Conservation (phyloP, 2,329 filamentous ascomycete species). For the Hymenoscyphus fructigenus region DNA sequence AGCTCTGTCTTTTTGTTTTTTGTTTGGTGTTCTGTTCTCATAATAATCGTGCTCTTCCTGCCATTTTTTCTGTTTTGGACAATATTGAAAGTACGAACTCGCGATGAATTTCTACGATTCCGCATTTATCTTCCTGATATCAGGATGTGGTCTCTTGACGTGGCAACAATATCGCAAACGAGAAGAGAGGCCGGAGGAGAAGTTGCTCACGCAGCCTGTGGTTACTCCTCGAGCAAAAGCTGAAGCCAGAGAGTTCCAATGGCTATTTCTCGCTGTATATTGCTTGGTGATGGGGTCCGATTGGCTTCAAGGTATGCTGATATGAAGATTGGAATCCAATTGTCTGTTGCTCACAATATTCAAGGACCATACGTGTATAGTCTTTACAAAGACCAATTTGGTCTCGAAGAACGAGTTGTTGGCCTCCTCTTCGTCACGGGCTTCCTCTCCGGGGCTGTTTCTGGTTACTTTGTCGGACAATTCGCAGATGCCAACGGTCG, state of each 20-base stretch:
- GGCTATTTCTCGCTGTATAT: conserved; percentile 45
- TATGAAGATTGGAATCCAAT: conserved; percentile 29
- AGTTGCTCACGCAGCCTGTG: conserved; percentile 16
- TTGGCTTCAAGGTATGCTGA: conserved; percentile 51
- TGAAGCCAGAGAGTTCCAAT: conserved; percentile 31
- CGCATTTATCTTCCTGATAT: conserved; percentile 30
- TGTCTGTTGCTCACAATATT: conserved; percentile 32
- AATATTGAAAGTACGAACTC: neutral
- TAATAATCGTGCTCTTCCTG: neutral
- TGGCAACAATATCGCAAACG: conserved; percentile 31
- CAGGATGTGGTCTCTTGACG: conserved; percentile 29
- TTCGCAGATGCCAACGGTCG: conserved; percentile 40
- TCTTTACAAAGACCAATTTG: conserved; percentile 37
- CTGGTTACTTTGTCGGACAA: conserved; percentile 35
- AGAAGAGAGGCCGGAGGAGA: conserved; percentile 22
- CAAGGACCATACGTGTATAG: conserved; percentile 37
- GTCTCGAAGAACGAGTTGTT: conserved; percentile 32
- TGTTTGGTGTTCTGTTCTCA: neutral
- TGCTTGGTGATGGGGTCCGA: conserved; percentile 51
- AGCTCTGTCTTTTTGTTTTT: neutral
- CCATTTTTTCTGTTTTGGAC: neutral
- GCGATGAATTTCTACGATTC: conserved; percentile 31
- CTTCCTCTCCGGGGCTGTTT: conserved; percentile 36
- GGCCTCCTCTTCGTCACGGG: conserved; percentile 36
- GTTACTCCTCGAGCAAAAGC: conserved; percentile 29